phyloP scores from a whole-genome alignment of 1,139 yeast genomes.

The Pneumocystis canis region DNA sequence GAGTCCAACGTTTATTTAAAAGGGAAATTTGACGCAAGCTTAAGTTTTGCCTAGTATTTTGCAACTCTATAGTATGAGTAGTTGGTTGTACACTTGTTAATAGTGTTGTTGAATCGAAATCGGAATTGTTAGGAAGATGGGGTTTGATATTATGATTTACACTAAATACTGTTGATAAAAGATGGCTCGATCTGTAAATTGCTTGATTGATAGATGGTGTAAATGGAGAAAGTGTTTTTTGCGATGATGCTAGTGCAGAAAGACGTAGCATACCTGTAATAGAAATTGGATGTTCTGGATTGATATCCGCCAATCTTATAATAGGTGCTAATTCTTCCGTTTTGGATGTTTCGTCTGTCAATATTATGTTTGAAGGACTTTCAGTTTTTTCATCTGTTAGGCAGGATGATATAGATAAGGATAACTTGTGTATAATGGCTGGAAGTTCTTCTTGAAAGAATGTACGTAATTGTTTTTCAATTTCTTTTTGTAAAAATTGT shows the following conservation, averaged over 20 bases:
- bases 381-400: background rate
- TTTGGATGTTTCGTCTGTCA: background rate
- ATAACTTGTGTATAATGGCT: slow-evolving; percentile 58
- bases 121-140: background rate
- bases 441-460: slow-evolving; percentile 76
- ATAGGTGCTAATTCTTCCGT: background rate
- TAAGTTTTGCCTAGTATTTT: background rate
- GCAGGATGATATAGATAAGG: slow-evolving; percentile 31
- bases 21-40: background rate
- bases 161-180: background rate
- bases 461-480: slow-evolving; percentile 66
- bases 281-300: slow-evolving; percentile 44
- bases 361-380: background rate
- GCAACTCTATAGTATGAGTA: background rate
- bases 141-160: background rate
- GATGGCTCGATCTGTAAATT: slow-evolving; percentile 35
- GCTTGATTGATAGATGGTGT: slow-evolving; percentile 43
- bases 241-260: slow-evolving; percentile 51
- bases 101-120: background rate
- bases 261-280: slow-evolving; percentile 57
- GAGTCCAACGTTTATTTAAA: background rate
- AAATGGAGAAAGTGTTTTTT: slow-evolving; percentile 59
- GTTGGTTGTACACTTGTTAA: background rate
- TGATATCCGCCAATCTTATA: slow-evolving; percentile 27
- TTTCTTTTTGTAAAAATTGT: slow-evolving; percentile 62